phyloP scores from a whole-genome alignment of 768 basidiomycete genomes.

The Calvatia gigantea region DNA sequence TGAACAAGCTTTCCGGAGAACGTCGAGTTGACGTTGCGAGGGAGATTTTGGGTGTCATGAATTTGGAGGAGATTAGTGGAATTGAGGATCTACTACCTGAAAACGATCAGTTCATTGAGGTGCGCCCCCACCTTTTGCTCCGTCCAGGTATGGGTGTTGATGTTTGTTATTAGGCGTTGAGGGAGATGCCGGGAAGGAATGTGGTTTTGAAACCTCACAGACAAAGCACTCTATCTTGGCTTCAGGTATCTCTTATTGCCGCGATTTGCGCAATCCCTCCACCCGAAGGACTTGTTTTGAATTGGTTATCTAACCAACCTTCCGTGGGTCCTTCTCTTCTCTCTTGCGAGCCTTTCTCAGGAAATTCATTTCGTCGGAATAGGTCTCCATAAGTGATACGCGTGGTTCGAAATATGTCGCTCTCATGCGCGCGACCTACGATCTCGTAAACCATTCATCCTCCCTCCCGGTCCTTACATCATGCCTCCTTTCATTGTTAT shows the following conservation, averaged over 20 bases:
- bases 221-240: constrained; percentile 46
- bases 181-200: constrained; percentile 37
- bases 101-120: constrained; percentile 28
- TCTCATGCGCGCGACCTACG: constrained; percentile 67
- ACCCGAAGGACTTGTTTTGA: constrained; percentile 36
- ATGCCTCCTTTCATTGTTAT: constrained; percentile 58
- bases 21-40: constrained; percentile 55
- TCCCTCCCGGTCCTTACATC: constrained; percentile 47
- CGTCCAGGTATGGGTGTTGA: background rate
- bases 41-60: constrained; percentile 43
- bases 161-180: constrained; percentile 37
- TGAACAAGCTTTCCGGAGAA: constrained; percentile 53
- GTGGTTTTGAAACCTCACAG: constrained; percentile 61
- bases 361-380: no score
- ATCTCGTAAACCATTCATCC: constrained; percentile 55
- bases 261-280: constrained; percentile 45
- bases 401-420: constrained; percentile 43
- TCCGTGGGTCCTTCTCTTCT: constrained; percentile 27
- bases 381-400: constrained; percentile 13
- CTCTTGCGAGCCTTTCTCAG: background rate
- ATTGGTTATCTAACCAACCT: constrained; percentile 47
- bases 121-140: constrained; percentile 21
- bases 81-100: constrained; percentile 35
- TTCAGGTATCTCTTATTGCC: constrained; percentile 57
- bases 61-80: constrained; percentile 39